Evolutionary conservation across 208 protist species (phyloP).

Genomic region (Herpetomonas muscarum): DNA sequence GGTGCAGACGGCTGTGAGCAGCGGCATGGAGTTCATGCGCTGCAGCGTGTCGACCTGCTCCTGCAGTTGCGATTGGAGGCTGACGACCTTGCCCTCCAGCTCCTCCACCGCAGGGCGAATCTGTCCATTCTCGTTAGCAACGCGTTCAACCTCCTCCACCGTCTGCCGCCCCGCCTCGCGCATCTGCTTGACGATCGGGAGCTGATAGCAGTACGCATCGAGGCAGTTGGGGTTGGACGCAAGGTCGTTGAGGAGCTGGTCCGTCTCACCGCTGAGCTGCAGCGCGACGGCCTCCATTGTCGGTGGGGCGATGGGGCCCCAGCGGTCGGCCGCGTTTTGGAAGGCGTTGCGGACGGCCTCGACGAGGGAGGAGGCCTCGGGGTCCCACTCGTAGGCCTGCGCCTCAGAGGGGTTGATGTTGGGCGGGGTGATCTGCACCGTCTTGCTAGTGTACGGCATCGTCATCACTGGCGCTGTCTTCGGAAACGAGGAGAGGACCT

Average conservation of each 20-base stretch:
- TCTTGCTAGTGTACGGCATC: slow-evolving; percentile 62
- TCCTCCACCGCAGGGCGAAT: slow-evolving; percentile 46
- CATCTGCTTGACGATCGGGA: slow-evolving; percentile 77
- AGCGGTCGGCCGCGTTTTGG: slow-evolving; percentile 49
- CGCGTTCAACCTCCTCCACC: slow-evolving; percentile 51
- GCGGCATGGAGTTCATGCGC: slow-evolving; percentile 23
- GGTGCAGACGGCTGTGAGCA: slow-evolving; percentile 54
- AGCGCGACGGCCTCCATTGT: slow-evolving; percentile 38
- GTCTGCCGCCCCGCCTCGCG: slow-evolving; percentile 52
- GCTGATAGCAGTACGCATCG: slow-evolving; percentile 82
- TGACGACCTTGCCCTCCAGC: slow-evolving; percentile 43
- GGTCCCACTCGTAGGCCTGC: slow-evolving; percentile 44
- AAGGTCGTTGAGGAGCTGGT: slow-evolving; percentile 64
- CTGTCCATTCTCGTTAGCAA: slow-evolving; percentile 43
- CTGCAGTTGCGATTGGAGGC: slow-evolving; percentile 43
- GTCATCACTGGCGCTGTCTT: slow-evolving; percentile 30
- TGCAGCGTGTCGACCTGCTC: slow-evolving; percentile 48
- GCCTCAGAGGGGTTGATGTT: slow-evolving; percentile 31
- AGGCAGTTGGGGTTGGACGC: slow-evolving; percentile 71
- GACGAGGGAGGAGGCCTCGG: slow-evolving; percentile 38
- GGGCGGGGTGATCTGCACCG: slow-evolving; percentile 47
- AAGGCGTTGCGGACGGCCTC: slow-evolving; percentile 75
- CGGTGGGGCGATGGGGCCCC: slow-evolving; percentile 67
- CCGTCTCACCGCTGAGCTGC: slow-evolving; percentile 47
- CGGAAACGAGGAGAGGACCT: slow-evolving; percentile 44